Evolutionary conservation across 1,139 yeast species (phyloP), one percentile per base, ranked within the genome.

Genomic region (Sugiyamaella grinbergsii): DNA sequence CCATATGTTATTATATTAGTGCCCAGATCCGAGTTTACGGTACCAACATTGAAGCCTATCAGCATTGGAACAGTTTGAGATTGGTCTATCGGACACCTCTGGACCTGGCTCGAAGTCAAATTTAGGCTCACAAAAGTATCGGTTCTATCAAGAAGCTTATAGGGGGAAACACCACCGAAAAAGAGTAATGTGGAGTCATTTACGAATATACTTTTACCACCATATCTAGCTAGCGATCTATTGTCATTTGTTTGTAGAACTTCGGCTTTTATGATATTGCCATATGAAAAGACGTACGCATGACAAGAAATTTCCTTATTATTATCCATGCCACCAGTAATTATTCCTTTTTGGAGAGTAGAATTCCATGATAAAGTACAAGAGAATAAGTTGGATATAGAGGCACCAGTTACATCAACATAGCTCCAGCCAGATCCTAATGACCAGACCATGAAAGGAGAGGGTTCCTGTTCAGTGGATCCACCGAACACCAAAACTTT

Each of bases 101-200:
- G 16, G 19, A 54, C 32, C 19, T 37, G 50, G 4, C 58, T 60
- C 0, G 58, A 57, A 0, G 31, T 31, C 0, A 73, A 43, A 50
- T 74, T 66, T 19, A 75, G 58, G n/a, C 66, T 57, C 1, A 80
- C 57, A 16, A 80, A 62, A 5, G 76, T 68, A 26, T 71, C 72
- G 8, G 59, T 40, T 33, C 71, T 70, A 48, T 69, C 72, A 39
- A 75, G 71, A 7, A 77, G 63, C 47, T 67, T 64, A 6, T 60
- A 53, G 3, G 77, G 71, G 22, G 79, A 72, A 0, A 82, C 82
- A 13, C 93, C 93, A 2, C 94, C 93, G 16, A 77, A 74, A 0
- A 85, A 42, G 1, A 82, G 40, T 2, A 82, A 50, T 28, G 70
- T 65, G 8, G 64, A 52, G 0, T 61, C 60, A 10, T 61, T 59